These are phyloP conservation scores for Diplodia mutila DNA, from an alignment of 2,329 filamentous ascomycete species.

Conservation along the genomic window DNA sequence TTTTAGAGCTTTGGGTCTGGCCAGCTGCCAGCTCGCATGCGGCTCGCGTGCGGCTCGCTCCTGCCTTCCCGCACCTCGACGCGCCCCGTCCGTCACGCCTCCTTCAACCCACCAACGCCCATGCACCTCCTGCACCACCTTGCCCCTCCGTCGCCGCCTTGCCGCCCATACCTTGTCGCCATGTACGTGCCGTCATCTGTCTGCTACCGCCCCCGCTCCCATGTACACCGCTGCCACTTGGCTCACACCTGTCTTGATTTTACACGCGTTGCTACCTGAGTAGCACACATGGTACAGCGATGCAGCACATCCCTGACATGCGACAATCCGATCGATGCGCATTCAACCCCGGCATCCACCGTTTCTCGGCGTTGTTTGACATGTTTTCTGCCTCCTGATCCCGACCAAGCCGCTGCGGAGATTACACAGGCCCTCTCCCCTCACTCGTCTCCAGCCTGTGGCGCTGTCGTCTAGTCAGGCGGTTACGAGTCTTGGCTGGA, in stretches of 20 bases:
- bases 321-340: not conserved
- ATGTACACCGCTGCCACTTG: not conserved
- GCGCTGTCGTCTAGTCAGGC: not conserved
- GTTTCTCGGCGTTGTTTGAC: not conserved
- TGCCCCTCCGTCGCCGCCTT: not conserved
- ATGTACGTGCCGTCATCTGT: slow-evolving; percentile 7
- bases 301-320: not conserved
- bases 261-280: not conserved
- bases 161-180: not conserved
- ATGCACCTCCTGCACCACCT: not conserved
- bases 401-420: not conserved
- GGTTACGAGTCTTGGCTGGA: not conserved
- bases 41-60: not conserved
- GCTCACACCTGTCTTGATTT: not conserved
- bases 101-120: not conserved
- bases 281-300: not conserved
- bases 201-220: slow-evolving; percentile 4
- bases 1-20: not conserved
- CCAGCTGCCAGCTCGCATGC: not conserved
- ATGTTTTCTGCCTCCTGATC: not conserved
- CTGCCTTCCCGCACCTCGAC: not conserved
- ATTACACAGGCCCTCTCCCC: slow-evolving; percentile 10
- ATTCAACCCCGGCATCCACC: not conserved
- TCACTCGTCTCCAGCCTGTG: not conserved
- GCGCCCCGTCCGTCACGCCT: not conserved